These are phyloP conservation scores for Colletotrichum plurivorum DNA, from an alignment of 2,329 filamentous ascomycete species.

Conservation along the genomic window DNA sequence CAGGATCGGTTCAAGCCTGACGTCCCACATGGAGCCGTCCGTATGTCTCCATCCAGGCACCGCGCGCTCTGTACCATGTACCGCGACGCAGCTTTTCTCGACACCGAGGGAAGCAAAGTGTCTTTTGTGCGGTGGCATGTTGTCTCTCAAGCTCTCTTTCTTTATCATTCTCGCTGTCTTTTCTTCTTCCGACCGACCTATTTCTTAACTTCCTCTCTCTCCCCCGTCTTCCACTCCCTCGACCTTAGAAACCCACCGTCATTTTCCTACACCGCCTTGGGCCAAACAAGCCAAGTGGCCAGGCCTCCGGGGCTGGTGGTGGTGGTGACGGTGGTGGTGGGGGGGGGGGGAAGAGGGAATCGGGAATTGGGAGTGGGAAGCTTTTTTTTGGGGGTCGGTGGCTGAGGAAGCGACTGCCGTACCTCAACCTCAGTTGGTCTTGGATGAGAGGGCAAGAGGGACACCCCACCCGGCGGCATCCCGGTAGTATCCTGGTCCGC, in stretches of 20 bases:
- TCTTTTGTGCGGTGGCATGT: too few relatives aligned
- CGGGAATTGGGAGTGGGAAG: slow-evolving; percentile 33
- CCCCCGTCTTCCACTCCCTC: background rate
- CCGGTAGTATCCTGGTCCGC: slow-evolving; percentile 56
- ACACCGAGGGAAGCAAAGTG: too few relatives aligned
- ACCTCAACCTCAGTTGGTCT: slow-evolving; percentile 20
- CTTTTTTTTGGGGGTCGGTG: slow-evolving; percentile 23
- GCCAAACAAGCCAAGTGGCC: slow-evolving; percentile 30
- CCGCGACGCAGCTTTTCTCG: too few relatives aligned
- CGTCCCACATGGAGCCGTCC: slow-evolving; percentile 20
- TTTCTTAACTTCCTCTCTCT: background rate
- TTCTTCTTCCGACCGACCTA: background rate
- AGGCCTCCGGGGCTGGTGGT: slow-evolving; percentile 5
- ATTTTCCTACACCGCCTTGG: slow-evolving; percentile 36
- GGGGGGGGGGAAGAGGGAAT: slow-evolving; percentile 26
- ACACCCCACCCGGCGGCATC: slow-evolving; percentile 24
- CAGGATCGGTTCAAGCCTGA: slow-evolving; percentile 23
- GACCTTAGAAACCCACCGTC: background rate
- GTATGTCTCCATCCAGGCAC: slow-evolving; percentile 7
- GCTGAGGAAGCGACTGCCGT: slow-evolving; percentile 24
- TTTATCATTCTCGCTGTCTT: background rate
- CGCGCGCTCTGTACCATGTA: background rate
- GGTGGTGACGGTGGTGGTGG: slow-evolving; percentile 7
- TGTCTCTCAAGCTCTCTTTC: too few relatives aligned
- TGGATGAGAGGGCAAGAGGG: slow-evolving; percentile 19